Evolutionary conservation across 371 early-diverging fungal genomes (phyloP), one percentile per base, ranked within the genome.

Genomic region (Synchytrium microbalum): DNA sequence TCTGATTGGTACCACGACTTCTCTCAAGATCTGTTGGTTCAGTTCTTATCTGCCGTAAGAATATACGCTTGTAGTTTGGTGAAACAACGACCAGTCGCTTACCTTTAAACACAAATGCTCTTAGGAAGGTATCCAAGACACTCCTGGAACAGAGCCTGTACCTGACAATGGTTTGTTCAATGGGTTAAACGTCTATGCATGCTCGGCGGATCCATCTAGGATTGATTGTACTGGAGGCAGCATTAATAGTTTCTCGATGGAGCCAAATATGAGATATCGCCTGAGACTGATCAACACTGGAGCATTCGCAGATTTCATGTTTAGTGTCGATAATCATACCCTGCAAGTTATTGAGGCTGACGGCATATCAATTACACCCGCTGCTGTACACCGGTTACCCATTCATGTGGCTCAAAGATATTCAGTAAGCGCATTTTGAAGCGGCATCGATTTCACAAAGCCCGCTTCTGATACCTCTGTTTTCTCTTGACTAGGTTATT

Each of bases 341-440:
- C 68, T 92, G 74, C 76, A 84, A 58, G 74, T 92, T 32, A 89
- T 92, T 60, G 93, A 92, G 75, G 79, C 86, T 24, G 93, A 92
- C 65, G 93, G 93, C 58, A 80, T 82, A 16, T 81, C 63, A 13
- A 74, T 78, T 14, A 62, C 80, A 61, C 85, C 84, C 19, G 76
- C 68, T 13, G 71, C 77, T 10, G 67, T 64, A 29, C 52, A 59
- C 24, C 32, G 63, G 32, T 54, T 77, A 53, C 28, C 58, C n/a
- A 25, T 77, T 26, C 65, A 64, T 33, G 66, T 68, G 10, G 75
- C 72, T 3, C 75, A 74, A 66, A 67, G 78, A 2, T 66, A 67
- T 60, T 71, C 78, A n/a, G n/a, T n/a, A n/a, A n/a, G n/a, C n/a
- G n/a, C n/a, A n/a, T n/a, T n/a, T n/a, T n/a, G n/a, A n/a, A n/a